phyloP scores from a whole-genome alignment of 164 flowering plant genomes.

The Taxillus chinensis region DNA sequence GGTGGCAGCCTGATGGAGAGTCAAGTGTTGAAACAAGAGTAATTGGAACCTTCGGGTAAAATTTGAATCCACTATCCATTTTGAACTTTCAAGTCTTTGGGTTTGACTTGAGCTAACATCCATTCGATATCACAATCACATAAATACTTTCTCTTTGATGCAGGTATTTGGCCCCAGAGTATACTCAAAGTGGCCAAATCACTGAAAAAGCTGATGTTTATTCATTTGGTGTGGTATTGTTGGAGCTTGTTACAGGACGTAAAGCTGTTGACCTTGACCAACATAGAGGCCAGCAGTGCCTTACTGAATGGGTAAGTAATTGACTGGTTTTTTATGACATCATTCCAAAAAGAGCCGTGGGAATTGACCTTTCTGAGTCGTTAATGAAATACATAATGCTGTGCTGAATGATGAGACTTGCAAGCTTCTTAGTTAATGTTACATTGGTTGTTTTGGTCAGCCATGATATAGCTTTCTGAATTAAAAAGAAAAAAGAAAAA shows the following conservation, averaged over 20 bases:
- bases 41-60: slow-evolving; percentile 92
- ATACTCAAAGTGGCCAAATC: slow-evolving; percentile 2
- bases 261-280: slow-evolving; percentile 2
- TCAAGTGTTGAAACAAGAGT: slow-evolving; percentile 71
- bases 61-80: background rate
- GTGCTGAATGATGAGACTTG: too few species aligned
- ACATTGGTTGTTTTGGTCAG: too few species aligned
- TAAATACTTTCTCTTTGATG: background rate
- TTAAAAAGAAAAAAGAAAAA: too few species aligned
- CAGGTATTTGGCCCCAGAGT: slow-evolving; percentile 3
- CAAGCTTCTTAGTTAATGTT: too few species aligned
- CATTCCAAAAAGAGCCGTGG: too few species aligned
- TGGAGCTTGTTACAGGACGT: slow-evolving; percentile 3
- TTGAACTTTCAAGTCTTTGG: background rate
- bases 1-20: slow-evolving; percentile 49
- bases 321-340: too few species aligned
- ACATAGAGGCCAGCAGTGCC: background rate
- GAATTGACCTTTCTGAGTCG: too few species aligned
- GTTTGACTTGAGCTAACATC: background rate
- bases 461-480: too few species aligned
- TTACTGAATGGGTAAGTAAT: background rate
- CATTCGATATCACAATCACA: background rate
- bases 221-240: background rate
- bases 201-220: slow-evolving; percentile 2
- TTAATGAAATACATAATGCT: too few species aligned